Base-by-base conservation (phyloP, 2,329 filamentous ascomycete species). In the Boeremia exigua region DNA sequence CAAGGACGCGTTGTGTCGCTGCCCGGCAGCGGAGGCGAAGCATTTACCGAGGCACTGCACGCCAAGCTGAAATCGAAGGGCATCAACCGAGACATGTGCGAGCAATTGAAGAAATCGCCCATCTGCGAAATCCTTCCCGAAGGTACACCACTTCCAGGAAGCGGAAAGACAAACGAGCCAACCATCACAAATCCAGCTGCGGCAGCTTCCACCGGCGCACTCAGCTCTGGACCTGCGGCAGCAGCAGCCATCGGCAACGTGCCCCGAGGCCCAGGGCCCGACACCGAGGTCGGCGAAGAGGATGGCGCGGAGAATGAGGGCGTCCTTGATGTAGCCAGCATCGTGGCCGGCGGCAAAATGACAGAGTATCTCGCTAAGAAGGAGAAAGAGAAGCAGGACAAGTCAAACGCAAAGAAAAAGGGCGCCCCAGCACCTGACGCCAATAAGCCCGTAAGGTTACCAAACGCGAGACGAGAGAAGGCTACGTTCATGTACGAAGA, bases 311-410 rank as follows among this genome's bases (percentile, higher is more conserved):
- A 87, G 6, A 83, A 86, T 1, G 90, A 94, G 54, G 91, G 91
- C 23, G 89, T 93, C 8, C 80, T 95, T 3, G 90, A 95, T 64
- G 90, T 95, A 42, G 91, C 91, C n/a, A 89, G 84, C 62, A 93
- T 95, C 61, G 90, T 95, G 32, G 89, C 89, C 1, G 89, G 87
- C 64, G 91, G 91, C 29, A 90, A 92, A 73, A 91, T 91, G 64
- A 86, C 87, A 64, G 91, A 95, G 67, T 94, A 92, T 66, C 79
- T 95, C 6, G 91, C 90, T 9, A 90, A 91, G 77, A 92, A 91
- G 73, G 90, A 94, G 70, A 89, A 87, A 71, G 89, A 93, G 69
- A 93, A 91, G 80, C 81, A 82, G 5, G 87, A 89, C 57, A 88
- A 86, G 74, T 77, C 79, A 1, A 77, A 84, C 55, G 80, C 82